Evolutionary conservation across 1,284 basidiomycete species (phyloP).

Genomic region (Sanghuangporus baumii): DNA sequence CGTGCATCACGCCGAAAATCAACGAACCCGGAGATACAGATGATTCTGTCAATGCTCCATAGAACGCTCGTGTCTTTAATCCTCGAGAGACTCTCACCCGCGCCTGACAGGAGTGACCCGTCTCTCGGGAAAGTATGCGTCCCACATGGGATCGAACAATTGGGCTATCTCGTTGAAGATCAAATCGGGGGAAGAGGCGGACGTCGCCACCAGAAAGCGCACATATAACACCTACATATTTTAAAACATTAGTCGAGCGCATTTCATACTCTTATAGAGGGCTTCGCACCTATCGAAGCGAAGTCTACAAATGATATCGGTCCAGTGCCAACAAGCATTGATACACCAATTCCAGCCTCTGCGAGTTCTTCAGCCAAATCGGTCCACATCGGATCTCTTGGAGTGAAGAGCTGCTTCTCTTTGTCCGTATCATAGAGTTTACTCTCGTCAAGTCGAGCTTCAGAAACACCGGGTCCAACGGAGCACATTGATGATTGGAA

Average conservation of each 20-base stretch:
- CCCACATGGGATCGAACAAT: conserved; percentile 71
- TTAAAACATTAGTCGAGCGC: not conserved
- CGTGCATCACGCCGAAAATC: conserved; percentile 76
- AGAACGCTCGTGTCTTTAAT: conserved; percentile 65
- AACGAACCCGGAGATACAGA: not conserved
- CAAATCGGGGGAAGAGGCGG: conserved; percentile 90
- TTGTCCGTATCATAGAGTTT: conserved; percentile 86
- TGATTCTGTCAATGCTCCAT: conserved; percentile 65
- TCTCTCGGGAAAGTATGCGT: conserved; percentile 66
- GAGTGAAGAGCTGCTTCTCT: conserved; percentile 75
- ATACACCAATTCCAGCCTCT: conserved; percentile 87
- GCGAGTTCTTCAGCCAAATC: conserved; percentile 85
- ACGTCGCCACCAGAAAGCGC: conserved; percentile 88
- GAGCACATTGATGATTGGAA: conserved; percentile 82
- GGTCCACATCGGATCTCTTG: conserved; percentile 76
- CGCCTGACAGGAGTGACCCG: conserved; percentile 25
- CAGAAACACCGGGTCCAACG: conserved; percentile 69
- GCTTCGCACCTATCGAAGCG: conserved; percentile 70
- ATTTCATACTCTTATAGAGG: not conserved
- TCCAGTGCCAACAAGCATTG: conserved; percentile 82
- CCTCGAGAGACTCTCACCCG: conserved; percentile 36
- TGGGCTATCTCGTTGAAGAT: conserved; percentile 61
- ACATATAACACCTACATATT: conserved; percentile 51
- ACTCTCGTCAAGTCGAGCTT: conserved; percentile 54
- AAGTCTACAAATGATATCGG: conserved; percentile 74